These are phyloP conservation scores for Cyberlindnera xylosilytica DNA, from an alignment of 805 yeast genomes.

Conservation along the genomic window DNA sequence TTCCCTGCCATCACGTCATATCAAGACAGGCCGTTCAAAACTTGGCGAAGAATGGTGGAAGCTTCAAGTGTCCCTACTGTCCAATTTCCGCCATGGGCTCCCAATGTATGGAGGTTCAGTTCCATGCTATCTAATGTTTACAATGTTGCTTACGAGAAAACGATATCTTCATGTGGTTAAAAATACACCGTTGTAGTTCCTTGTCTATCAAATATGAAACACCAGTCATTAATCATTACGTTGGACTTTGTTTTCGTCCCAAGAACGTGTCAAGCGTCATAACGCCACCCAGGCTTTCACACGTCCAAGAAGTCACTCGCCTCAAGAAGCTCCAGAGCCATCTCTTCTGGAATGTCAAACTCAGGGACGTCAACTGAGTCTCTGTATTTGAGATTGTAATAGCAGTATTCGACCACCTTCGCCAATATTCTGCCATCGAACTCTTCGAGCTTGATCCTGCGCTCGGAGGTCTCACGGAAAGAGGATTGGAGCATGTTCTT, in stretches of 20 bases:
- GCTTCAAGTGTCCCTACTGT: constrained; percentile 73
- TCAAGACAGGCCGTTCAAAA: constrained; percentile 51
- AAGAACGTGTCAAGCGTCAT: not conserved
- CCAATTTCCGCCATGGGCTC: constrained; percentile 45
- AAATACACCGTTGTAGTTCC: too few relatives aligned
- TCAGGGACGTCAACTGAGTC: constrained; percentile 66
- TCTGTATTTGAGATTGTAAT: constrained; percentile 68
- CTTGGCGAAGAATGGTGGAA: constrained; percentile 39
- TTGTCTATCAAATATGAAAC: too few relatives aligned
- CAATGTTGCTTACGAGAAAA: not conserved
- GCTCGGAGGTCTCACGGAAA: constrained; percentile 59
- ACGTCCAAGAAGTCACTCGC: constrained; percentile 90
- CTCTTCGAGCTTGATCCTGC: constrained; percentile 51
- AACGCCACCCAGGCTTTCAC: constrained; percentile 18
- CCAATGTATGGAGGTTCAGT: constrained; percentile 43
- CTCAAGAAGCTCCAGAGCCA: constrained; percentile 86
- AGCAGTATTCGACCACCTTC: constrained; percentile 81
- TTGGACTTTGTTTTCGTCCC: too few relatives aligned
- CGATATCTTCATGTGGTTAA: too few relatives aligned
- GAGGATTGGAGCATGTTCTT: constrained; percentile 53
- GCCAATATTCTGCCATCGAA: constrained; percentile 71
- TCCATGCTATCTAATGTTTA: constrained; percentile 26
- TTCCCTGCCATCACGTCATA: constrained; percentile 64
- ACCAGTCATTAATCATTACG: not conserved
- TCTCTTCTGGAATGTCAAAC: constrained; percentile 88